Conservation (phyloP, 1,284 basidiomycete species). For the Mycena sp. region DNA sequence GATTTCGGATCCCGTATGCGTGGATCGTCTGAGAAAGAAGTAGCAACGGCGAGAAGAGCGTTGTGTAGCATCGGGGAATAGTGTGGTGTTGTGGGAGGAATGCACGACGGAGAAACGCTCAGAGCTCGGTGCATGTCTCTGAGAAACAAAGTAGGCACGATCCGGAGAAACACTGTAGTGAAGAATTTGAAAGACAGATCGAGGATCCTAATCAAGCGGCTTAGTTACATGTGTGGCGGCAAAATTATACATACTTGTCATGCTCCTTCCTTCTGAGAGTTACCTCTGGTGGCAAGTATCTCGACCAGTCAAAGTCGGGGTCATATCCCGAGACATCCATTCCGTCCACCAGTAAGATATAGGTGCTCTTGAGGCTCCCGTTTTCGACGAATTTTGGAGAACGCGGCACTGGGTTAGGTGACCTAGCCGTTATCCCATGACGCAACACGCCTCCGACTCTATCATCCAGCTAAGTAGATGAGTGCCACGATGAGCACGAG, state of each 20-base stretch:
- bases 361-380: background rate
- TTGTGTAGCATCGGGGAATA: slow-evolving; percentile 81
- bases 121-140: slow-evolving; percentile 68
- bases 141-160: slow-evolving; percentile 60
- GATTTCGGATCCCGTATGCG: slow-evolving; percentile 54
- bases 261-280: slow-evolving; percentile 61
- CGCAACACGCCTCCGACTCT: background rate
- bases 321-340: slow-evolving; percentile 47
- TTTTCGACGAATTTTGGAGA: background rate
- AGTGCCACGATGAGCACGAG: background rate
- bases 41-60: slow-evolving; percentile 65
- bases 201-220: slow-evolving; percentile 58
- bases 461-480: background rate
- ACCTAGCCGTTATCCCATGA: slow-evolving; percentile 2
- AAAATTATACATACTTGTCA: slow-evolving; percentile 48
- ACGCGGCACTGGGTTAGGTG: background rate
- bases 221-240: slow-evolving; percentile 55
- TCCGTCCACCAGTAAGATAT: slow-evolving; percentile 44
- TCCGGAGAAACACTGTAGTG: slow-evolving; percentile 54
- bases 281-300: slow-evolving; percentile 60
- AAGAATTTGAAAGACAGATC: too few relatives aligned
- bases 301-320: slow-evolving; percentile 63
- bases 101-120: slow-evolving; percentile 52
- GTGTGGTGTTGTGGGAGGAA: slow-evolving; percentile 59
- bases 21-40: slow-evolving; percentile 66